phyloP scores from a whole-genome alignment of 1,284 basidiomycete genomes.

The Leccinum pachyderme region DNA sequence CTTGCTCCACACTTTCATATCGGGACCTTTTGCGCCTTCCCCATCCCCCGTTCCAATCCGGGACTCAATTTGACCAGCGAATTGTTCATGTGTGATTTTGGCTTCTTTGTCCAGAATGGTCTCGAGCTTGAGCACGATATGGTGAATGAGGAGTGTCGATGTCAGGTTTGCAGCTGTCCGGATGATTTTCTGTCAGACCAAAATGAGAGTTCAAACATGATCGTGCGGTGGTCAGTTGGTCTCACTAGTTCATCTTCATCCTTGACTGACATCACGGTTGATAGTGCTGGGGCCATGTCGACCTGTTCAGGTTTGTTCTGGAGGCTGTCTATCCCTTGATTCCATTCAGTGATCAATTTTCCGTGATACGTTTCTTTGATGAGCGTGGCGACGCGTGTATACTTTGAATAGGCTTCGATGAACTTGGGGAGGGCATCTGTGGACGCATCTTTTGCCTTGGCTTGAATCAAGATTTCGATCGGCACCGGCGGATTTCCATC shows the following conservation, averaged over 20 bases:
- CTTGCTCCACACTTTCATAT: slow-evolving; percentile 89
- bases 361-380: slow-evolving; percentile 78
- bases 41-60: slow-evolving; percentile 85
- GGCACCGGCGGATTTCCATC: slow-evolving; percentile 51
- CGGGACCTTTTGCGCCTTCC: slow-evolving; percentile 69
- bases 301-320: slow-evolving; percentile 65
- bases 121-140: slow-evolving; percentile 88
- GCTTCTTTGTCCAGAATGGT: slow-evolving; percentile 89
- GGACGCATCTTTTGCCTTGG: slow-evolving; percentile 71
- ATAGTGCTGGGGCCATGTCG: slow-evolving; percentile 78
- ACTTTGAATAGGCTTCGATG: slow-evolving; percentile 51
- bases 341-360: slow-evolving; percentile 82
- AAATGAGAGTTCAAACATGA: slow-evolving; percentile 8
- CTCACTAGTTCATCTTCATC: slow-evolving; percentile 88
- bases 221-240: slow-evolving; percentile 10
- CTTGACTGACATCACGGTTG: slow-evolving; percentile 81
- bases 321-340: slow-evolving; percentile 53
- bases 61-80: slow-evolving; percentile 82
- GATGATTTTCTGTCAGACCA: slow-evolving; percentile 62
- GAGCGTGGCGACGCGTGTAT: slow-evolving; percentile 66
- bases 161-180: slow-evolving; percentile 78
- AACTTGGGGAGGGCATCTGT: slow-evolving; percentile 69
- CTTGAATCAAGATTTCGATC: slow-evolving; percentile 67
- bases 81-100: slow-evolving; percentile 85
- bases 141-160: slow-evolving; percentile 82